Evolutionary conservation across 1,139 yeast species (phyloP).

Genomic region (Candida mesenterica): DNA sequence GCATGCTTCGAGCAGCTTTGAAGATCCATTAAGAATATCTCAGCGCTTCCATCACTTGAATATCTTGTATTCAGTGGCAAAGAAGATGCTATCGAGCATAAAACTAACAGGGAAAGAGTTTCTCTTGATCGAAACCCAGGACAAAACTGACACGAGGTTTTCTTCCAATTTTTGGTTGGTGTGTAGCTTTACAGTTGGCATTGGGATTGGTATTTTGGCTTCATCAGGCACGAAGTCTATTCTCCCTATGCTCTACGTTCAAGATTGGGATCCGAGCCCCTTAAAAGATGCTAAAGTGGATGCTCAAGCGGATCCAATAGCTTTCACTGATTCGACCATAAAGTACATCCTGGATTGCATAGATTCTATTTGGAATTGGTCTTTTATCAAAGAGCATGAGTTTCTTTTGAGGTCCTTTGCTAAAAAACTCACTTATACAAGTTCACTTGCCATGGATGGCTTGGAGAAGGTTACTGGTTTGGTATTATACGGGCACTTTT

Average conservation of each 20-base stretch:
- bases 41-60: slow-evolving; percentile 21
- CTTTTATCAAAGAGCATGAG: slow-evolving; percentile 8
- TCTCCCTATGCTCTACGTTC: slow-evolving; percentile 1
- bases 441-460: slow-evolving; percentile 29
- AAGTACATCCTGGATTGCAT: slow-evolving; percentile 2
- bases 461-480: slow-evolving; percentile 23
- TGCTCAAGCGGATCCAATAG: too few relatives aligned
- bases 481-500: slow-evolving; percentile 6
- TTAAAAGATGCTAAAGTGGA: neutral
- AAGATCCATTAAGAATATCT: slow-evolving; percentile 38
- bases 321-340: slow-evolving; percentile 1
- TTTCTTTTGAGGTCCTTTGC: slow-evolving; percentile 8
- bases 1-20: slow-evolving; percentile 21
- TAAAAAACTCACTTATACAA: slow-evolving; percentile 12
- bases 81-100: slow-evolving; percentile 13
- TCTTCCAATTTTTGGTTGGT: slow-evolving; percentile 21
- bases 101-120: slow-evolving; percentile 3
- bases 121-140: slow-evolving; percentile 4
- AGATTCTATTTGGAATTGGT: slow-evolving; percentile 5
- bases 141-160: slow-evolving; percentile 7
- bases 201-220: slow-evolving; percentile 34
- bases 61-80: slow-evolving; percentile 17
- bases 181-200: slow-evolving; percentile 35
- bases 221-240: slow-evolving; percentile 3
- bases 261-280: slow-evolving; percentile 1